Conservation (phyloP, 2,329 filamentous ascomycete genomes). For the Chaetomium globosum region DNA sequence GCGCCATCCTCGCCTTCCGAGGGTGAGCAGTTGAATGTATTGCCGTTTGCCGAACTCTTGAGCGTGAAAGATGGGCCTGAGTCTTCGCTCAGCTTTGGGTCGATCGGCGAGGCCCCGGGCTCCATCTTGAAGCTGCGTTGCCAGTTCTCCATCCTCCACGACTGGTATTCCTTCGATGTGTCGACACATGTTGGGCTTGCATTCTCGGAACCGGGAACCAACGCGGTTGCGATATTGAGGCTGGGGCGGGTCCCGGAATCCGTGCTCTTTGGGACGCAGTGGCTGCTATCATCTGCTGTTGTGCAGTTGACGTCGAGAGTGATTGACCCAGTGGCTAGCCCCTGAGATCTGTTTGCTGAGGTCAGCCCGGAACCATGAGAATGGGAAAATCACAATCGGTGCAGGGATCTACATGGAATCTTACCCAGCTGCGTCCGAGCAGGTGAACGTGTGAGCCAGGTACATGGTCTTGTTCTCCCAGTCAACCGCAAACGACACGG, state of each 20-base stretch:
- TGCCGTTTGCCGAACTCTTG: slow-evolving; percentile 38
- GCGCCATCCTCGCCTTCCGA: slow-evolving; percentile 30
- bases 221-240: slow-evolving; percentile 35
- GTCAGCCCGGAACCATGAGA: slow-evolving; percentile 23
- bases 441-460: slow-evolving; percentile 42
- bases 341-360: slow-evolving; percentile 25
- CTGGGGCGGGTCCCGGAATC: slow-evolving; percentile 22
- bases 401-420: neutral
- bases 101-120: slow-evolving; percentile 33
- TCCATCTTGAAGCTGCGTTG: slow-evolving; percentile 37
- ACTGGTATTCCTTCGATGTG: slow-evolving; percentile 32
- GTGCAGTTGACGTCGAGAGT: slow-evolving; percentile 40
- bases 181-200: slow-evolving; percentile 33
- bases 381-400: neutral
- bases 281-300: slow-evolving; percentile 32
- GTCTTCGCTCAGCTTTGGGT: slow-evolving; percentile 29
- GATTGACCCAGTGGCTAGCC: slow-evolving; percentile 40
- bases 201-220: slow-evolving; percentile 25
- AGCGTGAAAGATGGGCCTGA: slow-evolving; percentile 42
- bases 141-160: slow-evolving; percentile 43
- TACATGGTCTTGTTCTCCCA: slow-evolving; percentile 43
- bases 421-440: slow-evolving; percentile 38
- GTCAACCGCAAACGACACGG: slow-evolving; percentile 42
- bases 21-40: slow-evolving; percentile 38
- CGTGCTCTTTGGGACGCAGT: slow-evolving; percentile 36